Evolutionary conservation across 2,329 filamentous ascomycete species (phyloP), one percentile per base, ranked within the genome.

Genomic region (Scedosporium aurantiacum): DNA sequence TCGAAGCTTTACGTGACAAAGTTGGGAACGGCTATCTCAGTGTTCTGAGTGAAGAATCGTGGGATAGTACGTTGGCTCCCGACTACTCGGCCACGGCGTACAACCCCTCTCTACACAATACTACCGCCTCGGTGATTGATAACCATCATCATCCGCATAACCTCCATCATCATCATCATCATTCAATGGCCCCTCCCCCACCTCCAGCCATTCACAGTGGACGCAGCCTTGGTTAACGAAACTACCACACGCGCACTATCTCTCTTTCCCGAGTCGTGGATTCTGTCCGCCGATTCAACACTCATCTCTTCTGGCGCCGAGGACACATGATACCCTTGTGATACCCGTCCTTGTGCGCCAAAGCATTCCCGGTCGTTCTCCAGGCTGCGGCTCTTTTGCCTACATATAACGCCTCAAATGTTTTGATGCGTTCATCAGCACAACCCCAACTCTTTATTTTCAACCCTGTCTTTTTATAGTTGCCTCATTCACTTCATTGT

Each of bases 11-110:
- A 60, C 87, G 91, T 64, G 88, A 88, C 68, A 90, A 93, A 68
- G 87, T 96, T 65, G 92, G 92, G 37, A 90, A 86, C 67, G 89
- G 86, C 43, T 99, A 96, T 82, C 81, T 99, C 45, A 92, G 86
- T 64, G 90, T 89, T 14, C 78, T 97, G 58, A 88, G 89, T 63
- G 92, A 96, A 68, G 89, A 94, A 71, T 79, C 76, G 50, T 86
- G 84, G 83, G 79, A 84, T 64, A 67, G 75, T 5, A 73, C 72
- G 55, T 71, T 72, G 14, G 67, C 71, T 12, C 67, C 74, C 10
- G 68, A 74, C 27, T 79, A 75, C 41, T 6, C 60, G 2, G 12
- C 40, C 18, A 27, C 25, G 27, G 18, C 50, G 21, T 61, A 56
- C 23, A 57, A 47, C 7, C 37, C 59, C 32, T 18, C 45, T 23